phyloP scores from a whole-genome alignment of 139 green algal genomes.

The Tetratostichococcus sp. region DNA sequence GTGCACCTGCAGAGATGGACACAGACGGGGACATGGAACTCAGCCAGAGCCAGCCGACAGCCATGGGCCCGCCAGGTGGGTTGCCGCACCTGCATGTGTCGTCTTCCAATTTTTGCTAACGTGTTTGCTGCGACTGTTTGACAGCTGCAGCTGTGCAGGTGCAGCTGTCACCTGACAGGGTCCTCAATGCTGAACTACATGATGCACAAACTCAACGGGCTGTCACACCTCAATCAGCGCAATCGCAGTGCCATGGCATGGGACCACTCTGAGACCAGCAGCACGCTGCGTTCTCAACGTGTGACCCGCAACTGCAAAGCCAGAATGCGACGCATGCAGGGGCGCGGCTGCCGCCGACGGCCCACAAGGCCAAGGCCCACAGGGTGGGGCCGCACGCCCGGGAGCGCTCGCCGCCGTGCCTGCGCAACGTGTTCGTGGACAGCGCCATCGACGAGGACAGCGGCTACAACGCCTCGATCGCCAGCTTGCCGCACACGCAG shows the following conservation, averaged over 20 bases:
- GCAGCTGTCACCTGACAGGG: too few species aligned
- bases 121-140: neutral
- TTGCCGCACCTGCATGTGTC: too few species aligned
- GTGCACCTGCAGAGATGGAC: neutral
- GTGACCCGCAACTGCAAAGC: too few species aligned
- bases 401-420: constrained; percentile 36
- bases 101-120: neutral
- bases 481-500: neutral
- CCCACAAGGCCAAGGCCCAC: neutral
- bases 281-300: too few species aligned
- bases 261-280: too few species aligned
- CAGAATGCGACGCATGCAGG: too few species aligned
- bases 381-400: too few species aligned
- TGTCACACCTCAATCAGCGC: too few species aligned
- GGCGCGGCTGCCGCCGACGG: neutral
- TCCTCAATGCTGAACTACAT: too few species aligned
- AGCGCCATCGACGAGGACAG: constrained; percentile 14
- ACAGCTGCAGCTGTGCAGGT: too few species aligned
- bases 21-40: neutral
- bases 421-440: constrained; percentile 34
- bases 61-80: neutral
- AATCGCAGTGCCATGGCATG: too few species aligned
- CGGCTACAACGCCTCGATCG: neutral
- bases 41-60: neutral
- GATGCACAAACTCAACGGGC: too few species aligned